These are phyloP conservation scores for Solanum hybrid DNA, from an alignment of 305 asterid species.

Conservation along the genomic window DNA sequence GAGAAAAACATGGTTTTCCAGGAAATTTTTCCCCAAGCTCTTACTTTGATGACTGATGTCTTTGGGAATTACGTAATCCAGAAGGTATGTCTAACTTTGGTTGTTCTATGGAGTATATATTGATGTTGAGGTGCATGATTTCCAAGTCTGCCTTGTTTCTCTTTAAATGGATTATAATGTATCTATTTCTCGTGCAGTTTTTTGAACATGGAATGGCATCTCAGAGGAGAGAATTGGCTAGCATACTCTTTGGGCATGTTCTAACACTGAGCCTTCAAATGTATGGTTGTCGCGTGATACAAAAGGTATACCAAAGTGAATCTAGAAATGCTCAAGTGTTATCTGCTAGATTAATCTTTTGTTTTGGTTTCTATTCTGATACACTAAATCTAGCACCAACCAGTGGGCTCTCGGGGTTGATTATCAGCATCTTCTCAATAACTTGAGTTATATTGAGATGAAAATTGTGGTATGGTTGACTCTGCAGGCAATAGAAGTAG, in stretches of 20 bases:
- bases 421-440: neutral
- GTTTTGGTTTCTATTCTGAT: neutral
- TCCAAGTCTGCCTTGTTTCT: neutral
- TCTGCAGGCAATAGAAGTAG: slow-evolving; percentile 91
- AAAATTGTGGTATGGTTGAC: slow-evolving; percentile 1
- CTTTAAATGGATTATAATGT: neutral
- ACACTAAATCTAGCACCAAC: neutral
- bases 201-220: slow-evolving; percentile 71
- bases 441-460: neutral
- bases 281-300: slow-evolving; percentile 91
- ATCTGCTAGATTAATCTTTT: neutral
- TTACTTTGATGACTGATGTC: slow-evolving; percentile 93
- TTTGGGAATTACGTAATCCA: slow-evolving; percentile 95
- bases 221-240: slow-evolving; percentile 72
- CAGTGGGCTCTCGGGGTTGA: neutral
- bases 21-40: slow-evolving; percentile 91
- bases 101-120: neutral
- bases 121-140: neutral
- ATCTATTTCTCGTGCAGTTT: slow-evolving; percentile 30
- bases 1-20: slow-evolving; percentile 90
- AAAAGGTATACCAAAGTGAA: slow-evolving; percentile 42
- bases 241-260: slow-evolving; percentile 58
- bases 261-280: slow-evolving; percentile 76
- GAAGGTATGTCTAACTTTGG: slow-evolving; percentile 42
- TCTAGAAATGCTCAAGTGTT: neutral